Conservation (phyloP, 257 asterid genomes). For the Solanum chaucha region DNA sequence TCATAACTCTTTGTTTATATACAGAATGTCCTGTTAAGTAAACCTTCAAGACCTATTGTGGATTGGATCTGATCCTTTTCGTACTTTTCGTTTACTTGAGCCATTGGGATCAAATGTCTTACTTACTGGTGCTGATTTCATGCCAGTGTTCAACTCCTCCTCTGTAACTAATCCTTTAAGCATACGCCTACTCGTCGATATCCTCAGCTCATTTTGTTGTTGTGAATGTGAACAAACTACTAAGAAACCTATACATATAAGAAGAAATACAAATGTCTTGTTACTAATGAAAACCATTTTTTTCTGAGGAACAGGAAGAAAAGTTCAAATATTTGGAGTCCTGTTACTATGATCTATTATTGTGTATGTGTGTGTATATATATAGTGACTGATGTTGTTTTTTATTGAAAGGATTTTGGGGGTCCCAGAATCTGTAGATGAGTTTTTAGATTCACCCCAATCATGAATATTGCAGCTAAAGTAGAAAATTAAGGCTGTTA, state of each 20-base stretch:
- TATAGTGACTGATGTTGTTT: background rate
- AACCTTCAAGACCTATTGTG: conserved; percentile 60
- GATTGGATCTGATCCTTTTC: conserved; percentile 79
- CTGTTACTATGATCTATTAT: conserved; percentile 23
- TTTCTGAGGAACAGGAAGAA: background rate
- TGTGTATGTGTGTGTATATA: conserved; percentile 13
- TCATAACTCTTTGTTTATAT: conserved; percentile 15
- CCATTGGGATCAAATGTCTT: conserved; percentile 26
- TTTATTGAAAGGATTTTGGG: conserved; percentile 3
- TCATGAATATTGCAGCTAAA: conserved; percentile 30
- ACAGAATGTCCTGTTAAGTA: background rate
- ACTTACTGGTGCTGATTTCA: conserved; percentile 7
- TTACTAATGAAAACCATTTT: conserved; percentile 19
- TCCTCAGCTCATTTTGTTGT: conserved; percentile 6
- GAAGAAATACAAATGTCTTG: conserved; percentile 21
- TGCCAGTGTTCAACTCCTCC: conserved; percentile 13
- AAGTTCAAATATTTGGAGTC: conserved; percentile 1
- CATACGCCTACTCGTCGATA: conserved; percentile 14
- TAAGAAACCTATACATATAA: conserved; percentile 32
- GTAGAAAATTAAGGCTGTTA: conserved; percentile 36
- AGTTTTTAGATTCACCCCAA: conserved; percentile 59
- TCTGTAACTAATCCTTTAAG: conserved; percentile 19
- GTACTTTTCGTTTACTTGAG: conserved; percentile 53
- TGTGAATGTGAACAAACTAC: conserved; percentile 21
- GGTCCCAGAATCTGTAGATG: conserved; percentile 31